Percentiles rank a stretch among this genome's conserved stretches.
Evolutionary conservation across 1,139 yeast genomes (phyloP).

Genomic region (Yueomyces sp.): DNA sequence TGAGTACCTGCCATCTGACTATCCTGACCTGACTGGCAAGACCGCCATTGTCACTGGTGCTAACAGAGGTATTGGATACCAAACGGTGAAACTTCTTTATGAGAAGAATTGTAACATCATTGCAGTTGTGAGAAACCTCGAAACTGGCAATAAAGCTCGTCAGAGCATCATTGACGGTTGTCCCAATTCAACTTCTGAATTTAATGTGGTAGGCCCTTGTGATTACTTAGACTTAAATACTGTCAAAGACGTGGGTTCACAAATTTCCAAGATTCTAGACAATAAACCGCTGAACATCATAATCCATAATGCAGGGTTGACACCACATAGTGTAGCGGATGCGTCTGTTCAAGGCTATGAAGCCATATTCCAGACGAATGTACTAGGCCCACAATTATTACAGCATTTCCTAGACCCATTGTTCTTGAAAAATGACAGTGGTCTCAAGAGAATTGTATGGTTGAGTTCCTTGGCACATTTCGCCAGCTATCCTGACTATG

Average conservation of each 20-base stretch:
- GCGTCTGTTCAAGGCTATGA: slow-evolving; percentile 30
- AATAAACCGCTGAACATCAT: slow-evolving; percentile 27
- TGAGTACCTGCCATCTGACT: slow-evolving; percentile 25
- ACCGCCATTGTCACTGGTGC: slow-evolving; percentile 34
- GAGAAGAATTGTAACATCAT: slow-evolving; percentile 33
- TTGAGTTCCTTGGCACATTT: slow-evolving; percentile 32
- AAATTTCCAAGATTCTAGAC: slow-evolving; percentile 16
- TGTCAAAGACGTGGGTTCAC: slow-evolving; percentile 30
- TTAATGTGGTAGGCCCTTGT: slow-evolving; percentile 18
- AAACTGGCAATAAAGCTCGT: slow-evolving; percentile 26
- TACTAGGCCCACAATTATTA: slow-evolving; percentile 35
- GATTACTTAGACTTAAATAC: slow-evolving; percentile 36
- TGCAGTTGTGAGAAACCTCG: slow-evolving; percentile 28
- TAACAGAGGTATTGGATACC: slow-evolving; percentile 34
- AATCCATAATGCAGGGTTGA: slow-evolving; percentile 42
- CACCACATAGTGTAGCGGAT: slow-evolving; percentile 6
- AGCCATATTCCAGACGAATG: slow-evolving; percentile 36
- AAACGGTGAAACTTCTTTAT: slow-evolving; percentile 27
- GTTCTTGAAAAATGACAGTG: slow-evolving; percentile 19
- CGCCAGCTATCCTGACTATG: slow-evolving; percentile 26
- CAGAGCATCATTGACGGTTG: slow-evolving; percentile 19
- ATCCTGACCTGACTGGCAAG: slow-evolving; percentile 33
- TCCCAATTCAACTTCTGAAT: slow-evolving; percentile 11
- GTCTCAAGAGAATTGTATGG: slow-evolving; percentile 32
- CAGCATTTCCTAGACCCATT: slow-evolving; percentile 33